Evolutionary conservation across 2,329 filamentous ascomycete species (phyloP), one percentile per base, ranked within the genome.

Genomic region (Xylariaceae sp.): DNA sequence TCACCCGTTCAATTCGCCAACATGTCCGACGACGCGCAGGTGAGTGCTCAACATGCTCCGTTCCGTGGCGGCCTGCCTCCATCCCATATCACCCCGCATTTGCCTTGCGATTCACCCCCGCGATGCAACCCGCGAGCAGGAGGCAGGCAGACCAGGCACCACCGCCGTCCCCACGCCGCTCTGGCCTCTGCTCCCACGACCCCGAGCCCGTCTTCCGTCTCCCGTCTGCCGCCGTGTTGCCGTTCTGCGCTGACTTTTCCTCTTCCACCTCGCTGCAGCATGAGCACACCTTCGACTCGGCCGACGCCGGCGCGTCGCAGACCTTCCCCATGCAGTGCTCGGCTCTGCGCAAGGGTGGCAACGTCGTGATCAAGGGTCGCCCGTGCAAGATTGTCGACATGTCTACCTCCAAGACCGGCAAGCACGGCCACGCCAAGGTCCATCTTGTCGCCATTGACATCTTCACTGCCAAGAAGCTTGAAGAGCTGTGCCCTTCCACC

Each of bases 321-420:
- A 98, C 92, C 62, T 95, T 64, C 75, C 92, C 92, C 57, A 93
- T 94, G 87, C 92, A 98, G 79, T 98, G 92, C 73, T 98, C 93
- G 73, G 90, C 93, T 59, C 79, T 98, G 77, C 84, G 92, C 66
- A 96, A 98, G 89, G 94, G 93, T 82, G 90, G 92, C 52, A 83
- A 84, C 77, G 92, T 98, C 67, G 82, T 90, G 66, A 96, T 98
- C 75, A 98, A 98, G 83, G 72, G 76, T 70, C 92, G 92, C 58
- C 93, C 92, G 58, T 98, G 92, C 89, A 98, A 96, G 85, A 98
- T 98, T 59, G 86, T 96, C 68, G 92, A 98, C 63, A 98, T 98
- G 93, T 94, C 88, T 55, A 98, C 92, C 75, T 98, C 92, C 68
- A 98, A 98, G 89, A 98, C 92, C 54, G 92, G 92, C 72, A 98